Base-by-base conservation (phyloP, 2,329 filamentous ascomycete species). In the Chaetomium globosum region DNA sequence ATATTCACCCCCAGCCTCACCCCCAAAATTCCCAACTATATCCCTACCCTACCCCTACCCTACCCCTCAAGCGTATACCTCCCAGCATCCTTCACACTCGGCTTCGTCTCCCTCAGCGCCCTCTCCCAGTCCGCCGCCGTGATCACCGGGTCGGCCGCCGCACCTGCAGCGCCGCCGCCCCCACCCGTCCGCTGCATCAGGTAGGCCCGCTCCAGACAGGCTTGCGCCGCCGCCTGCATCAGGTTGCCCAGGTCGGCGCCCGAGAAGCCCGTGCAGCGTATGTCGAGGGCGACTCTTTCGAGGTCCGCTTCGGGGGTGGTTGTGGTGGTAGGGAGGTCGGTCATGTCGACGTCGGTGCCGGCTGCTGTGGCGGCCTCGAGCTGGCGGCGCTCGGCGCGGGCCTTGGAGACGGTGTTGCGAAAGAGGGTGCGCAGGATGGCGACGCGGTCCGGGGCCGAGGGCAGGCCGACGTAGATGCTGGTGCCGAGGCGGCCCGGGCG, bases 401-500 rank as follows among this genome's bases (percentile, higher is more conserved):
- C 80, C 23, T 81, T 82, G 62, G 81, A 80, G 33, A 88, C 78
- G 3, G 78, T 79, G 54, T 82, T 85, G 64, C 78, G 77, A 71
- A 84, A 86, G 30, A 87, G 80, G 33, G 93, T 92, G 63, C 83
- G 83, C 26, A 99, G 81, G 67, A 99, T 99, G 64, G 96, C 92
- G 0, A 91, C 90, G 16, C 95, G 85, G 75, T 97, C 76, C 8
- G 88, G 83, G 0, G 89, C 81, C 30, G 87, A 89, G 0, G 95
- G 95, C 0, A 98, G 80, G 72, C 95, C 93, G 48, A 99, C 90
- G 71, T 94, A 97, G 30, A 98, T 83, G n/a, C 89, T 86, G 0
- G 89, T 94, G 69, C 93, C 94, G 1, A 99, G 83, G 30, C 95
- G 89, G 0, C 95, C 95, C 0, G 95, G 94, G 1, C 95, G 89